phyloP scores from a whole-genome alignment of 2,329 filamentous ascomycete genomes.

The Aspergillus luchuensis region DNA sequence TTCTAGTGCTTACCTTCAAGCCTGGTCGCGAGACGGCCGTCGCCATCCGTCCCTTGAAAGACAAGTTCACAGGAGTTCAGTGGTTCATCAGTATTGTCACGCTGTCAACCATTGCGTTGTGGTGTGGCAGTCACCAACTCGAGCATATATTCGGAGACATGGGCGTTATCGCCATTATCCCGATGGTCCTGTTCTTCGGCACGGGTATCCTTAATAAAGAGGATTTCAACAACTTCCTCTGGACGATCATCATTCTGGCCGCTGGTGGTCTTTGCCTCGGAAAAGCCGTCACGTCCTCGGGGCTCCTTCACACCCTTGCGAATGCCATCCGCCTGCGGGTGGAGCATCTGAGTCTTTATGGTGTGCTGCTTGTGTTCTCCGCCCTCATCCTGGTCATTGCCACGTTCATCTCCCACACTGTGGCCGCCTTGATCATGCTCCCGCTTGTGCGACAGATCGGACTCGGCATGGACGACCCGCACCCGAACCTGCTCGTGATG shows the following conservation, averaged over 20 bases:
- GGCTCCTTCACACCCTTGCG: constrained; percentile 86
- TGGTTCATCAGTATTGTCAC: constrained; percentile 91
- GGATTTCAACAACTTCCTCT: constrained; percentile 99
- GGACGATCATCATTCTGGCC: constrained; percentile 98
- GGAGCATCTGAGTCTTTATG: constrained; percentile 78
- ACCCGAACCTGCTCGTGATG: constrained; percentile 95
- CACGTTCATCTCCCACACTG: constrained; percentile 97
- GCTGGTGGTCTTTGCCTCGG: constrained; percentile 90
- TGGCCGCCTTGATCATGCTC: constrained; percentile 91
- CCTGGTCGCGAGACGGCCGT: constrained; percentile 85
- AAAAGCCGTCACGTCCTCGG: constrained; percentile 91
- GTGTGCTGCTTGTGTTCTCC: constrained; percentile 82
- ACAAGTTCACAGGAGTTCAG: constrained; percentile 83
- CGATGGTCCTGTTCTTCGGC: constrained; percentile 93
- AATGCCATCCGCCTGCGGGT: constrained; percentile 72
- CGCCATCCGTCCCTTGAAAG: constrained; percentile 84
- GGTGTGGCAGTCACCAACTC: constrained; percentile 90
- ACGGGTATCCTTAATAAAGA: constrained; percentile 96
- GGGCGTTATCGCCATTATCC: constrained; percentile 96
- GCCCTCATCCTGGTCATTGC: constrained; percentile 85
- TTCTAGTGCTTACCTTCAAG: constrained; percentile 82
- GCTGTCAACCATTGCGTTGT: constrained; percentile 79
- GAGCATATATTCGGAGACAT: constrained; percentile 91
- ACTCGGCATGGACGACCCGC: constrained; percentile 78
- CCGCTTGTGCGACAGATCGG: constrained; percentile 89